These are phyloP conservation scores for Trichocomaceae sp. DNA, from an alignment of 2,329 filamentous ascomycete species.

Conservation along the genomic window DNA sequence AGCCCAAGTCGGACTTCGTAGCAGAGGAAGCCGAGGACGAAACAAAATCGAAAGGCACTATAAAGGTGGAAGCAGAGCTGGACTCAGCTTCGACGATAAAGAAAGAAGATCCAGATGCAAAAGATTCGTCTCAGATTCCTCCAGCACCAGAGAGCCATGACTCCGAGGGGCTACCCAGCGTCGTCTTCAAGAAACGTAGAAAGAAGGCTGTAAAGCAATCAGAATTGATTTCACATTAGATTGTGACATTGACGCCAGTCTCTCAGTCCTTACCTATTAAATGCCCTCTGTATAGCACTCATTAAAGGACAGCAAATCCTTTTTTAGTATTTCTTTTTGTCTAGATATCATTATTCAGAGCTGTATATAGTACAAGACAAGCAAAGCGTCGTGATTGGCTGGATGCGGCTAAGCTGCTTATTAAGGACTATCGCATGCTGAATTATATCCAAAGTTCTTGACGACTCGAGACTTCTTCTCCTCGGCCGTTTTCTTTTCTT, in stretches of 20 bases:
- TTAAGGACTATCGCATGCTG: not conserved
- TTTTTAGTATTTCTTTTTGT: no score
- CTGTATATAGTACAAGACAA: not conserved
- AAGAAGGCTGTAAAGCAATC: slow-evolving; percentile 39
- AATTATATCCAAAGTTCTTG: not conserved
- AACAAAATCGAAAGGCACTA: not conserved
- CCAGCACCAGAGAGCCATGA: slow-evolving; percentile 14
- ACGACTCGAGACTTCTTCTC: not conserved
- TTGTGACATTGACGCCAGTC: not conserved
- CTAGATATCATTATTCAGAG: not conserved
- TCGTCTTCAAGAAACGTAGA: slow-evolving; percentile 47
- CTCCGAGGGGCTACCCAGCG: slow-evolving; percentile 23
- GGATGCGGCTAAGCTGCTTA: not conserved
- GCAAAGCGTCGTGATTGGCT: not conserved
- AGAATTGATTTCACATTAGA: not conserved
- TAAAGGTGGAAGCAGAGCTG: slow-evolving; percentile 11
- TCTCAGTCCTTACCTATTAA: not conserved
- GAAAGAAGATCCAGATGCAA: slow-evolving; percentile 22
- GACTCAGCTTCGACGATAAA: slow-evolving; percentile 18
- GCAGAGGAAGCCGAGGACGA: slow-evolving; percentile 10
- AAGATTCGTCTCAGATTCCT: slow-evolving; percentile 4
- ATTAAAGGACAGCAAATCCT: not conserved
- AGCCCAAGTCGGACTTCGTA: slow-evolving; percentile 15
- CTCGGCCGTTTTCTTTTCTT: not conserved
- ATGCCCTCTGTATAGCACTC: not conserved